phyloP scores from a whole-genome alignment of 1,139 yeast genomes.

The Zygosaccharomyces pseudobailii region DNA sequence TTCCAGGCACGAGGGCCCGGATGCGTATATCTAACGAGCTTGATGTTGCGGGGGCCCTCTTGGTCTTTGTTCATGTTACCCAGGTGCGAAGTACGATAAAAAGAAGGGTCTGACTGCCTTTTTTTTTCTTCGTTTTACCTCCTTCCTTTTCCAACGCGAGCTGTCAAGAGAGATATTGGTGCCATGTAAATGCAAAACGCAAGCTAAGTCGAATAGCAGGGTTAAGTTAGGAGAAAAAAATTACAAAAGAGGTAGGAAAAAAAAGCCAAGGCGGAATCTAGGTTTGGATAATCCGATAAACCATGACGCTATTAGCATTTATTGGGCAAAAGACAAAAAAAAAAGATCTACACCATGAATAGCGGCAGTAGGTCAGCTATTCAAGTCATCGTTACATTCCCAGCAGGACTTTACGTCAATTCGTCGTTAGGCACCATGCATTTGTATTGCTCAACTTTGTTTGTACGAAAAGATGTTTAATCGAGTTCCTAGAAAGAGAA shows the following conservation, averaged over 20 bases:
- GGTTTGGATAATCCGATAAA: too few relatives aligned
- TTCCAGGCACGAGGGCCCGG: slow-evolving; percentile 2
- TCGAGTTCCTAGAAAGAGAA: not conserved
- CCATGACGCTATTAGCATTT: too few relatives aligned
- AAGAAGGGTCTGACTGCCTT: not conserved
- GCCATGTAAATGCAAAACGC: not conserved
- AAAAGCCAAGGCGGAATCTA: not conserved
- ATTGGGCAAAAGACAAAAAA: too few relatives aligned
- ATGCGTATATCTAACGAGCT: slow-evolving; percentile 4
- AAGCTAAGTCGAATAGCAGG: not conserved
- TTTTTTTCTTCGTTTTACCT: not conserved
- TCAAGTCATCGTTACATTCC: too few relatives aligned
- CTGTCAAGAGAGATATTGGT: not conserved
- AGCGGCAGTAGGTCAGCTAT: too few relatives aligned
- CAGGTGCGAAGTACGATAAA: not conserved
- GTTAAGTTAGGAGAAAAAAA: not conserved
- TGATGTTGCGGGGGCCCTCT: slow-evolving; percentile 3
- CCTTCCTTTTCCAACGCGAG: not conserved
- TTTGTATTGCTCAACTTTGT: too few relatives aligned
- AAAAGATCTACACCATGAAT: too few relatives aligned
- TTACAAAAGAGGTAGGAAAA: not conserved
- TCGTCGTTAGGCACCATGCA: too few relatives aligned
- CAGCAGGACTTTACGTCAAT: too few relatives aligned
- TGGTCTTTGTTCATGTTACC: not conserved
- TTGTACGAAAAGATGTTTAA: too few relatives aligned